Evolutionary conservation across 2,329 filamentous ascomycete genomes (phyloP), one percentile per base, ranked within the genome.

Genomic region (Colletotrichum sp.): DNA sequence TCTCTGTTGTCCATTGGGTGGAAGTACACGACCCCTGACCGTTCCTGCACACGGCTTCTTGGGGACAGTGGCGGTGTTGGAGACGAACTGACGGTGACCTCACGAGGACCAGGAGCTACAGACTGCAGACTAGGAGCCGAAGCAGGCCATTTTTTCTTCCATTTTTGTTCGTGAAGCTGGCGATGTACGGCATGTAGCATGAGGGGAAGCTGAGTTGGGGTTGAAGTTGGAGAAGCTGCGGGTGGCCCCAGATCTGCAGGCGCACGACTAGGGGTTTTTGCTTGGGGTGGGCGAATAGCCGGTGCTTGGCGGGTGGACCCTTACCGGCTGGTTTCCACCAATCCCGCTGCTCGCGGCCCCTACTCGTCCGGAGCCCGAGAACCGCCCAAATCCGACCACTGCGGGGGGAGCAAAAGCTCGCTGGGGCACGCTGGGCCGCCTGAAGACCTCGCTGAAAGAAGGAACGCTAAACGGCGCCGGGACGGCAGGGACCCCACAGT

Each of bases 321-420:
- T 24, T 24, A 0, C 12, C 30, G 71, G 43, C 43, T 36, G 21
- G 59, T 71, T 76, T 74, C 73, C 76, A 76, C 64, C 69, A 73
- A 77, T 72, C 26, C 28, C 4, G 10, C 1, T 16, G 59, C 26
- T 43, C 18, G 32, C 74, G 76, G 70, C 24, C 66, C 55, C 34
- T 70, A 63, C 76, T 77, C 52, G 32, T 69, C 75, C 74, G 76
- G 69, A 67, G 28, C 71, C 74, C 74, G 74, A 75, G 74, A 76
- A 71, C 74, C 71, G 74, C 74, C 26, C 66, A 71, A 76, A 76
- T 59, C 66, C 66, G 67, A 66, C 69, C 73, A 72, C 24, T 64
- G 26, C 63, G 28, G 43, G 48, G 30, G 65, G 32, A 32, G 18
- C 32, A 7, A 6, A 8, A 52, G 15, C 30, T 15, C 9, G 43